These are phyloP conservation scores for Rubus parviflorus DNA, from an alignment of 306 rosid species.

Conservation along the genomic window DNA sequence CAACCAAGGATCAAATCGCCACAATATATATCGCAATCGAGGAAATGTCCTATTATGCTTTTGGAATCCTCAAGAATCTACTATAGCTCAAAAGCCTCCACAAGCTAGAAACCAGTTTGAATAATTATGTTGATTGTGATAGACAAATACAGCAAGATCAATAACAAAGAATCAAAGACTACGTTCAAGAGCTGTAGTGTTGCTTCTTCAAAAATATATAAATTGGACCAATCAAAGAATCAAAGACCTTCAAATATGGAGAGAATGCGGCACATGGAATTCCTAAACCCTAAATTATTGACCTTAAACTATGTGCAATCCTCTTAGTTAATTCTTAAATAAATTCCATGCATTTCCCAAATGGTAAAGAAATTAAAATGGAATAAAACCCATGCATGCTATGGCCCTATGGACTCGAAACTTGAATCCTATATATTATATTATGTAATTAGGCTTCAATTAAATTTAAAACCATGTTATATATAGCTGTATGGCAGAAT, in stretches of 20 bases:
- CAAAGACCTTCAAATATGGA: neutral
- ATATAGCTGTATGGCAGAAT: neutral
- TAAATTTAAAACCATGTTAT: neutral
- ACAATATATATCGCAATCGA: too few relatives aligned
- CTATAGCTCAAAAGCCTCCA: neutral
- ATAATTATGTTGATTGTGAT: neutral
- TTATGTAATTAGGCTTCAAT: neutral
- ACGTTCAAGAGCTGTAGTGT: neutral
- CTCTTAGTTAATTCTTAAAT: neutral
- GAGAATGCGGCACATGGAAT: constrained; percentile 12
- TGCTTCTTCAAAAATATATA: neutral
- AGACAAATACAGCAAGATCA: neutral
- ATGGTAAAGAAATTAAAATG: neutral
- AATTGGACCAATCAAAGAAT: neutral
- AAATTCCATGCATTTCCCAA: neutral
- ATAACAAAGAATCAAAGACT: neutral
- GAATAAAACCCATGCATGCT: neutral
- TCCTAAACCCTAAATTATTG: neutral
- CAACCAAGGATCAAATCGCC: too few relatives aligned
- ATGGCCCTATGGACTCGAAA: neutral
- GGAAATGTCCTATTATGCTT: neutral
- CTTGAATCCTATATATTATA: neutral
- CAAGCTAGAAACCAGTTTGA: neutral
- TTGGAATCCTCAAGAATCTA: neutral
- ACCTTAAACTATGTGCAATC: neutral